Percentiles rank a stretch among this genome's conserved stretches.
Conservation (phyloP, 495 filamentous ascomycete genomes). For the Cercophora scortea region DNA sequence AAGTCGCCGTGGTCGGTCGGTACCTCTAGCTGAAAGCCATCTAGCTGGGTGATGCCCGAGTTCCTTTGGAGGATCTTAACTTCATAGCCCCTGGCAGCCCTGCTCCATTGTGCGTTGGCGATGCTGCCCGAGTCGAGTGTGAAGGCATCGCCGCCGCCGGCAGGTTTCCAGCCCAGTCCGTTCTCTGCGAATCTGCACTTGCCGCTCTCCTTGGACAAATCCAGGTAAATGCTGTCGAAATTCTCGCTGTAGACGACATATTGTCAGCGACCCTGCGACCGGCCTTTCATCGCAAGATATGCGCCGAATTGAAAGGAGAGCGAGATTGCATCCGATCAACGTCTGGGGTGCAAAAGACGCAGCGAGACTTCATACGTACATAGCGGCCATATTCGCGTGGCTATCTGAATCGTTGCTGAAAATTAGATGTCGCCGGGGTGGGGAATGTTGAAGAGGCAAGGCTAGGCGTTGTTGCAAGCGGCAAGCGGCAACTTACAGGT, state of each 20-base stretch:
- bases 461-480: not conserved
- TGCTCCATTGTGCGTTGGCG: conserved; percentile 84
- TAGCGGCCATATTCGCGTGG: not conserved
- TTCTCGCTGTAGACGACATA: conserved; percentile 50
- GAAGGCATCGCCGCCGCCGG: conserved; percentile 80
- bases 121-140: conserved; percentile 81
- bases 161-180: conserved; percentile 90
- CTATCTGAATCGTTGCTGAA: not conserved
- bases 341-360: too few relatives aligned
- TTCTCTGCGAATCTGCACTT: conserved; percentile 90
- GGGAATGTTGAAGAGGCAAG: not conserved
- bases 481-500: not conserved
- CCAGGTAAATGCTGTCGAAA: conserved; percentile 93
- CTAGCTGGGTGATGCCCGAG: conserved; percentile 82
- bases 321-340: too few relatives aligned
- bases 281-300: not conserved
- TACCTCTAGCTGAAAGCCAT: conserved; percentile 92
- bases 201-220: conserved; percentile 81
- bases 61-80: conserved; percentile 79
- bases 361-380: not conserved
- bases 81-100: conserved; percentile 86
- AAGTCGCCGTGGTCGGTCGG: not conserved
- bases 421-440: not conserved
- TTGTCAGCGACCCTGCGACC: not conserved
- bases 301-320: not conserved